Conservation (phyloP, 495 filamentous ascomycete genomes). For the Aeminium ludgeri region DNA sequence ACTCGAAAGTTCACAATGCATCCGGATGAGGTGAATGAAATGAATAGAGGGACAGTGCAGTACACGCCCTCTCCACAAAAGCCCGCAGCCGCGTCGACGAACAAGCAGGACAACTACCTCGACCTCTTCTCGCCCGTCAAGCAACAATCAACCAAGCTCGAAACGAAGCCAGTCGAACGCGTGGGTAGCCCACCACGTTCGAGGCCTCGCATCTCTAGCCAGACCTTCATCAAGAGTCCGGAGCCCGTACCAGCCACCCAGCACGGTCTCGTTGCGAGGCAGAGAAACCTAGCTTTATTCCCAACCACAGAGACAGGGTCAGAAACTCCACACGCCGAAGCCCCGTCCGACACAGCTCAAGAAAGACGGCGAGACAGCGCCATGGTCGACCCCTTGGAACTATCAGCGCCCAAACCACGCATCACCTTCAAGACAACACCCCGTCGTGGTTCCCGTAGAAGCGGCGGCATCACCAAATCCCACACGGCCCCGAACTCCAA, state of each 20-base stretch:
- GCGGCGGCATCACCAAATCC: not conserved
- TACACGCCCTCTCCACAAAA: slow-evolving; percentile 1
- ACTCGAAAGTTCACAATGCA: not conserved
- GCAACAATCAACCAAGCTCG: not conserved
- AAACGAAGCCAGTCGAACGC: not conserved
- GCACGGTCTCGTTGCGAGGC: not conserved
- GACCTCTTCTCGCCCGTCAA: slow-evolving; percentile 17
- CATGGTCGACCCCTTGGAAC: no score
- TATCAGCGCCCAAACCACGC: not conserved
- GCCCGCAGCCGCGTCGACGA: not conserved
- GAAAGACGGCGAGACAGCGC: no score
- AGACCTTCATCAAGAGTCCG: slow-evolving; percentile 2
- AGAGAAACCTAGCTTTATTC: not conserved
- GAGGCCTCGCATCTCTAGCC: not conserved
- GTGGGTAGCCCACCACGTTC: not conserved
- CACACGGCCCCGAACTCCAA: not conserved
- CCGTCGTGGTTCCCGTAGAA: not conserved
- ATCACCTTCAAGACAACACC: not conserved
- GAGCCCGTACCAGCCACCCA: not conserved
- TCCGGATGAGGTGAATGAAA: not conserved
- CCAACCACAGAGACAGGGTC: not conserved
- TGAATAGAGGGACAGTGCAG: not conserved
- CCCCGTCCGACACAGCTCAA: no score
- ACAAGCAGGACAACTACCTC: slow-evolving; percentile 5
- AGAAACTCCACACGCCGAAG: no score